Evolutionary conservation across 805 yeast species (phyloP).

Genomic region (Kazachstania viticola): DNA sequence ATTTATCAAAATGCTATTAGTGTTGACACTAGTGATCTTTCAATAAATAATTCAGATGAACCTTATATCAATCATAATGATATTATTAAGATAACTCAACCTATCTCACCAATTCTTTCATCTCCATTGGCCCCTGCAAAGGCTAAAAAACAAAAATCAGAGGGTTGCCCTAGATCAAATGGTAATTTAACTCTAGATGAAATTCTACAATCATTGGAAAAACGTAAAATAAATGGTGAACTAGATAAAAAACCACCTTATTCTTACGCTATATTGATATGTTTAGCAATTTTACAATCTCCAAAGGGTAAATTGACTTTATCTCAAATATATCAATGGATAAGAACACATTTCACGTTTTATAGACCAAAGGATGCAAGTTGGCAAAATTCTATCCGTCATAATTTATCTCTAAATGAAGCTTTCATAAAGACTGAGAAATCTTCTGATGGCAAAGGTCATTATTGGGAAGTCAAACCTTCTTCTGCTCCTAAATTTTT

Average conservation of each 20-base stretch:
- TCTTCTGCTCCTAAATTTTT: conserved; percentile 76
- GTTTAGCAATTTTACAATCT: conserved; percentile 15
- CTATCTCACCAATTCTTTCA: conserved; percentile 24
- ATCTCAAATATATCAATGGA: conserved; percentile 87
- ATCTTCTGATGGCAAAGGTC: conserved; percentile 77
- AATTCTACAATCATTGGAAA: conserved; percentile 16
- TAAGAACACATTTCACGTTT: conserved; percentile 70
- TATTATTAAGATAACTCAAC: no score
- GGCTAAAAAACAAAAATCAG: conserved; percentile 21
- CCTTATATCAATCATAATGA: no score
- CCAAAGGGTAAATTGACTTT: conserved; percentile 45
- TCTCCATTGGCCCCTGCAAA: conserved; percentile 23
- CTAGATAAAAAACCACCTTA: conserved; percentile 64
- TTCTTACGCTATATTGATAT: conserved; percentile 81
- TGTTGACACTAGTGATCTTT: no score
- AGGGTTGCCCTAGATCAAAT: conserved; percentile 20
- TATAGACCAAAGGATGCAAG: conserved; percentile 81
- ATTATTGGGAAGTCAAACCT: conserved; percentile 83
- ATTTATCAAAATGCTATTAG: not conserved
- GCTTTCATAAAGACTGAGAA: conserved; percentile 84
- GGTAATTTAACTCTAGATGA: conserved; percentile 23
- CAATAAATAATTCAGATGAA: no score
- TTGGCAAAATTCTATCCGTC: conserved; percentile 97
- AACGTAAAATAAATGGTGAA: conserved; percentile 9
- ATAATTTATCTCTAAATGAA: conserved; percentile 82